These are phyloP conservation scores for Echinochloa phyllopogon DNA, from an alignment of 176 grass and related monocot species.

Conservation along the genomic window DNA sequence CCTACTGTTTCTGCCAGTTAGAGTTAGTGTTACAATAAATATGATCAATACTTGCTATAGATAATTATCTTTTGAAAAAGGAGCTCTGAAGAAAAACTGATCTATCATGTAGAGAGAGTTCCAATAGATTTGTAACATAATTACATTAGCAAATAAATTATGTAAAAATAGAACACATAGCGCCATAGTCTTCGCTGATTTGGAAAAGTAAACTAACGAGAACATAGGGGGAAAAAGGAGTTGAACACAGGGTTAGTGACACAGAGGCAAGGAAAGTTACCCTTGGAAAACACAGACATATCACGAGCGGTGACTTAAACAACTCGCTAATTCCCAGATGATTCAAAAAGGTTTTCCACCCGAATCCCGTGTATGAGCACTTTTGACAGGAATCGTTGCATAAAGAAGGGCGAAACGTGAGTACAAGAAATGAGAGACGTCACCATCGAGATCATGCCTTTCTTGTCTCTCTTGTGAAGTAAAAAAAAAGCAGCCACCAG, in stretches of 20 bases:
- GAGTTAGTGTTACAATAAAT: not conserved
- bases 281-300: not conserved
- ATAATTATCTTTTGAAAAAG: not conserved
- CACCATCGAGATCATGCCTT: conserved; percentile 51
- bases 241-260: not conserved
- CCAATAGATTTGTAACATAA: not conserved
- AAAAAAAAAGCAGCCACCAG: conserved; percentile 17
- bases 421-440: conserved; percentile 39
- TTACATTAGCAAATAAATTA: not conserved
- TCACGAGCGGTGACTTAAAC: conserved; percentile 3
- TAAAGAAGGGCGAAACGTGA: conserved; percentile 40
- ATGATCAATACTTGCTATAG: not conserved
- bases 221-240: not conserved
- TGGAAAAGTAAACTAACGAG: not conserved
- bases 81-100: not conserved
- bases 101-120: not conserved
- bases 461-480: conserved; percentile 9
- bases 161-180: not conserved
- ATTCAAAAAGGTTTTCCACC: conserved; percentile 13
- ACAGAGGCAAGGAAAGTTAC: conserved; percentile 4
- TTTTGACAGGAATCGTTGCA: conserved; percentile 36
- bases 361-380: conserved; percentile 42
- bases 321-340: conserved; percentile 13
- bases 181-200: not conserved
- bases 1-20: not conserved